phyloP scores from a whole-genome alignment of 2,329 filamentous ascomycete genomes.

The Fusarium sacchari region DNA sequence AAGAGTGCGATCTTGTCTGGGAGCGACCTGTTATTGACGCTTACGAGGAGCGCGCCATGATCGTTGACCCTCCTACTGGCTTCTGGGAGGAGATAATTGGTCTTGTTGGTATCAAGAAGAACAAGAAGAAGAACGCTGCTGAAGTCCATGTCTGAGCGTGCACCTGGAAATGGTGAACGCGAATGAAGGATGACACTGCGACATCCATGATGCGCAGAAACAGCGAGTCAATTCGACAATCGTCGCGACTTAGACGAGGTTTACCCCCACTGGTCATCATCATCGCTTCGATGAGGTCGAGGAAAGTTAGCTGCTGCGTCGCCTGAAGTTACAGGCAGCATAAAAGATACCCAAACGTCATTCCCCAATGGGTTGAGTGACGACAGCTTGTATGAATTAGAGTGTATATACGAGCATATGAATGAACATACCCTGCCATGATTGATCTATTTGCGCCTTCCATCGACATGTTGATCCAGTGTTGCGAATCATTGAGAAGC shows the following conservation, averaged over 20 bases:
- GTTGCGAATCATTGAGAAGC: not conserved
- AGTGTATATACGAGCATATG: conserved; percentile 14
- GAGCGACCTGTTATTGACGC: conserved; percentile 62
- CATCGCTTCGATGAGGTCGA: not conserved
- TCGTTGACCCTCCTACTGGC: conserved; percentile 51
- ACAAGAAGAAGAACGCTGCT: conserved; percentile 18
- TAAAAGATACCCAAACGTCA: conserved; percentile 20
- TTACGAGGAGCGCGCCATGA: conserved; percentile 55
- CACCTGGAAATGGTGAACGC: not conserved
- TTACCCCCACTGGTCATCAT: not conserved
- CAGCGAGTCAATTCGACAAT: not conserved
- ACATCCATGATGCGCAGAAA: not conserved
- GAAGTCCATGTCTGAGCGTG: conserved; percentile 22
- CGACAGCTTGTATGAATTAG: not conserved
- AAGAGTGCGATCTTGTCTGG: conserved; percentile 65
- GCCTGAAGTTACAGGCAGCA: not conserved
- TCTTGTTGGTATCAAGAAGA: conserved; percentile 26
- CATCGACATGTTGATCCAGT: not conserved
- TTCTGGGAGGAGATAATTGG: conserved; percentile 47
- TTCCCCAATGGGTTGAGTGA: not conserved
- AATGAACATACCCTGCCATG: not conserved
- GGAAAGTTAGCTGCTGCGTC: not conserved
- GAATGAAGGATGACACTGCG: not conserved
- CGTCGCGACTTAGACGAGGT: not conserved
- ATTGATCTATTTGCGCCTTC: not conserved